phyloP scores from a whole-genome alignment of 306 rosid species.

The Citrullus amarus region DNA sequence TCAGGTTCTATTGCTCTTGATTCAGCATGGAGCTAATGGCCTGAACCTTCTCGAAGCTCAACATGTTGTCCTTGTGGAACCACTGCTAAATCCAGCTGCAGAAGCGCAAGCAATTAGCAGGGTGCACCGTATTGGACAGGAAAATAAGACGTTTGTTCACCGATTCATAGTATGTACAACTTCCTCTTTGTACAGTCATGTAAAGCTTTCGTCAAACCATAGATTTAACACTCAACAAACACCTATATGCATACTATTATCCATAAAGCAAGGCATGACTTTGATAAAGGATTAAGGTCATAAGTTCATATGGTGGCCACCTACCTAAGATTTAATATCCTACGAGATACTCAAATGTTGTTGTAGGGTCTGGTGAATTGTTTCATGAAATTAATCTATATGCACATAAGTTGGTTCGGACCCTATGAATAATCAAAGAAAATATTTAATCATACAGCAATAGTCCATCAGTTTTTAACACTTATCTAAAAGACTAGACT shows the following conservation, averaged over 20 bases:
- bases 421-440: no score
- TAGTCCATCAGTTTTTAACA: no score
- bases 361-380: no score
- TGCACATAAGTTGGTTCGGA: no score
- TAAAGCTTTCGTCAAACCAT: neutral
- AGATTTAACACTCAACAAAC: neutral
- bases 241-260: neutral
- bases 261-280: neutral
- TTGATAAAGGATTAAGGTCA: no score
- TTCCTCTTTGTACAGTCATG: neutral
- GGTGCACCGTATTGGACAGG: conserved; percentile 85
- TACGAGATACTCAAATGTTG: no score
- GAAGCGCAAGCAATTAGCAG: conserved; percentile 96
- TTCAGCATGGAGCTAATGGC: conserved; percentile 95
- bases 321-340: no score
- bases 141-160: conserved; percentile 63
- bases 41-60: conserved; percentile 93
- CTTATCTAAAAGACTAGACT: neutral
- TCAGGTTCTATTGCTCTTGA: conserved; percentile 73
- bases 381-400: no score
- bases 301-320: no score
- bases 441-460: neutral
- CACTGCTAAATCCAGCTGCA: conserved; percentile 86
- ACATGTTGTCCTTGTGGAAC: conserved; percentile 86
- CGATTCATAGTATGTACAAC: conserved; percentile 58